Base-by-base conservation (phyloP, 1,284 basidiomycete species). In the Hymenochaete sp. region DNA sequence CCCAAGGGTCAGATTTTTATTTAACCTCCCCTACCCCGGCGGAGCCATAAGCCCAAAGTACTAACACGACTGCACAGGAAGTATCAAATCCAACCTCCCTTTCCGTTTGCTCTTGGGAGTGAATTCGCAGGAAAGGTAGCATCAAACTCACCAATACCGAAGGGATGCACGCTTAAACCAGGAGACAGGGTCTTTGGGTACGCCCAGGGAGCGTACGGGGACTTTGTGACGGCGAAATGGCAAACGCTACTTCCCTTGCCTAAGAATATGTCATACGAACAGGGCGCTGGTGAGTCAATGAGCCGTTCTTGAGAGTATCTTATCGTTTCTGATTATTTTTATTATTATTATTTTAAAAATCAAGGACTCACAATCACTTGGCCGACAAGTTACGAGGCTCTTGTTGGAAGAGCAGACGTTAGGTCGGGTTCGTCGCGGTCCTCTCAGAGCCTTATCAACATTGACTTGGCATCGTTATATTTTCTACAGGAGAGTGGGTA, bases 161-260 rank as follows among this genome's bases (percentile, higher is more conserved):
- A 72, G 22, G 88, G 81, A 3, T 96, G 90, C 59, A 72, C 75
- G 0, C 89, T 82, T 60, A 78, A 82, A 57, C 77, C 74, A 1
- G 93, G 95, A 13, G 84, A 96, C 61, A 70, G 89, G 44, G 88
- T 98, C 0, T 95, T 97, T 58, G 95, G 95, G 4, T 78, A 76
- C n/a, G 73, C 70, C 0, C 82, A 88, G 58, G 95, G 90, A 5
- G 70, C 82, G 10, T 90, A 79, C 60, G 87, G 80, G 6, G 90
- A 95, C 53, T 75, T 73, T 52, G 68, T 85, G 44, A 73, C 73
- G 0, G 74, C 68, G 11, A 62, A 73, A 38, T 75, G 71, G 65
- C 62, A 62, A 16, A 50, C 57, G 16, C 58, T 84, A 21, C 55
- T 77, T n/a, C 70, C 71, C 9, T 70, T 90, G 4, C 86, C 86